Base-by-base conservation (phyloP, 257 asterid species). In the Rehmannia glutinosa region DNA sequence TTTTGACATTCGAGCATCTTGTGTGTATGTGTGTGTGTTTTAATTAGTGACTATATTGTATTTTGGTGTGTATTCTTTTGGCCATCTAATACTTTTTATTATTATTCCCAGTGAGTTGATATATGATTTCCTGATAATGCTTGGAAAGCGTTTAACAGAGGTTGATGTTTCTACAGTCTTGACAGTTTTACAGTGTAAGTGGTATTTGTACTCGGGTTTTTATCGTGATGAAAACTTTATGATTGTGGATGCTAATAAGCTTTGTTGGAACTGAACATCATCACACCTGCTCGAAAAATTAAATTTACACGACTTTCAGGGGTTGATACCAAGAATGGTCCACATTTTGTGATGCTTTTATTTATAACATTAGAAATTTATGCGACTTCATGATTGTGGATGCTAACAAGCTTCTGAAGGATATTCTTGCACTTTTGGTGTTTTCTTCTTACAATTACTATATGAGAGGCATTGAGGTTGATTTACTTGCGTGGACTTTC, bases 81-180 rank as follows among this genome's bases (percentile, higher is more conserved):
- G 6, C 36, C 58, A 47, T 61, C 76, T 80, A 63, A 65, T 42
- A 43, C 42, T 52, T 38, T 72, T 70, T 33, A 33, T 55, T 78
- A 41, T 68, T n/a, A n/a, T 73, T 76, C 76, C 58, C 91, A 94
- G 99, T 75, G 99, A 87, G 54, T 79, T 94, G 87, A 78, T 89
- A 16, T 94, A 91, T 60, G 99, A 94, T 82, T 94, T 91, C 91
- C 52, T 94, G 80, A 82, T 81, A 77, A 79, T 75, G 81, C 96
- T 94, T 42, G 92, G 96, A 82, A 91, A 85, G 84, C 80, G 95
- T 79, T 74, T 94, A 78, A 88, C 95, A 27, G 99, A 94, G 88
- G 90, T 87, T 72, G 99, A 94, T 63, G 97, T 94, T 71, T 84
- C 97, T 61, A 94, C 93, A 51, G 83, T 94, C 75, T 68, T 84